phyloP scores from a whole-genome alignment of 495 filamentous ascomycete genomes.

The Bathelium albidoporum region DNA sequence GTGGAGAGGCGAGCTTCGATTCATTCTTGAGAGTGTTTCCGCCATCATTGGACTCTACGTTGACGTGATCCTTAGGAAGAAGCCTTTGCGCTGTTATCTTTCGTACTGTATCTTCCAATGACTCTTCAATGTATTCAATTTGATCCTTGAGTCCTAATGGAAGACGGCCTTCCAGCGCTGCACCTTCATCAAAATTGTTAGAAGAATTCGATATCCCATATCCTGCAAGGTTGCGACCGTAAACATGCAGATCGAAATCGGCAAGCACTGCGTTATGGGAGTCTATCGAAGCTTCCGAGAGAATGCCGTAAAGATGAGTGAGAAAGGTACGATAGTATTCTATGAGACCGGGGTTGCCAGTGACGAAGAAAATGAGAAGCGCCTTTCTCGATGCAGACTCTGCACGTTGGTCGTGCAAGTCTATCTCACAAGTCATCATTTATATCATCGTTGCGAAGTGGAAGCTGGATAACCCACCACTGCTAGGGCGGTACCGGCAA shows the following conservation, averaged over 20 bases:
- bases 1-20: too few relatives aligned
- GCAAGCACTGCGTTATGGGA: constrained; percentile 10
- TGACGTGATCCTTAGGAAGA: not conserved
- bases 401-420: not conserved
- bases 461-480: too few relatives aligned
- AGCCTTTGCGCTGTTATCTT: constrained; percentile 8
- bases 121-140: constrained; percentile 40
- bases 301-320: constrained; percentile 35
- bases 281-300: constrained; percentile 11
- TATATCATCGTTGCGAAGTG: too few relatives aligned
- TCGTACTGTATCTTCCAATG: constrained; percentile 19
- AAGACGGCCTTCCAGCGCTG: constrained; percentile 7
- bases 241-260: constrained; percentile 41
- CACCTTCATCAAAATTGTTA: constrained; percentile 32
- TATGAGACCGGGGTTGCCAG: constrained; percentile 82
- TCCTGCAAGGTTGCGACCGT: constrained; percentile 62
- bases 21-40: not conserved
- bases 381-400: not conserved
- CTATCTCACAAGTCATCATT: not conserved
- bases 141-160: constrained; percentile 48
- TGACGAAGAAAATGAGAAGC: constrained; percentile 53
- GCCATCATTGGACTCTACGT: not conserved
- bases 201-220: constrained; percentile 37
- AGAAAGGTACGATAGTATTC: constrained; percentile 71
- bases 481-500: too few relatives aligned